phyloP scores from a whole-genome alignment of 352 stramenopile species.

The Phytophthora constricta region DNA sequence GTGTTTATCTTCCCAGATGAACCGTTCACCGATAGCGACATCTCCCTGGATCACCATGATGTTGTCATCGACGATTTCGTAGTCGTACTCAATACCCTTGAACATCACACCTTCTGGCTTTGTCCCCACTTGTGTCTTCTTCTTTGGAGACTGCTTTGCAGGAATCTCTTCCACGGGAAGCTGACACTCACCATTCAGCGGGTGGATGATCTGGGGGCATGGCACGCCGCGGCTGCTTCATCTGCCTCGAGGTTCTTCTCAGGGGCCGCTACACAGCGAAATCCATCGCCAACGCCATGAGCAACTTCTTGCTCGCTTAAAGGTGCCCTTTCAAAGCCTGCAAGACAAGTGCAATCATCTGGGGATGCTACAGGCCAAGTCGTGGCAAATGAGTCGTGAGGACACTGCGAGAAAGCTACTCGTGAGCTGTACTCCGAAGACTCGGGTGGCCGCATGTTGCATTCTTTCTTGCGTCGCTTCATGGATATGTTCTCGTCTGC shows the following conservation, averaged over 20 bases:
- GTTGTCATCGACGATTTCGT: constrained; percentile 73
- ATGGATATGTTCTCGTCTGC: constrained; percentile 18
- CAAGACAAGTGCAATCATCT: constrained; percentile 57
- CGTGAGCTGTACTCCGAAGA: constrained; percentile 19
- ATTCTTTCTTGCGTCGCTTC: constrained; percentile 40
- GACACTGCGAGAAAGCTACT: constrained; percentile 51
- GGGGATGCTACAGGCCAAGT: constrained; percentile 50
- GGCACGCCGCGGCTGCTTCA: constrained; percentile 53
- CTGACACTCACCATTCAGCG: constrained; percentile 64
- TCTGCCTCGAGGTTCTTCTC: constrained; percentile 33
- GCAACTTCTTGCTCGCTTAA: constrained; percentile 36
- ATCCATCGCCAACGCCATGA: constrained; percentile 45
- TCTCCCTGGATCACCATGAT: constrained; percentile 85
- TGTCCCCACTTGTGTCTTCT: constrained; percentile 4
- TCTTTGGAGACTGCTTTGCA: constrained; percentile 22
- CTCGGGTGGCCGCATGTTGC: constrained; percentile 29
- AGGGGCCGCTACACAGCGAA: constrained; percentile 39
- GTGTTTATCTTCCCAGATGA: constrained; percentile 41
- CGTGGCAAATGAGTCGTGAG: constrained; percentile 51
- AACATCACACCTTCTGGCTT: constrained; percentile 57
- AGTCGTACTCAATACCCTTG: constrained; percentile 85
- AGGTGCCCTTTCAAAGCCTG: constrained; percentile 47
- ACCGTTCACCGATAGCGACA: constrained; percentile 69
- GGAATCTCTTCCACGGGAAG: constrained; percentile 69
- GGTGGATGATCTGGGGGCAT: constrained; percentile 49